A percentile compares a stretch with the other conserved stretches of the same genome.
These are phyloP conservation scores for Magnolia changhungtana DNA, from an alignment of 164 flowering plant genomes.

Conservation along the genomic window DNA sequence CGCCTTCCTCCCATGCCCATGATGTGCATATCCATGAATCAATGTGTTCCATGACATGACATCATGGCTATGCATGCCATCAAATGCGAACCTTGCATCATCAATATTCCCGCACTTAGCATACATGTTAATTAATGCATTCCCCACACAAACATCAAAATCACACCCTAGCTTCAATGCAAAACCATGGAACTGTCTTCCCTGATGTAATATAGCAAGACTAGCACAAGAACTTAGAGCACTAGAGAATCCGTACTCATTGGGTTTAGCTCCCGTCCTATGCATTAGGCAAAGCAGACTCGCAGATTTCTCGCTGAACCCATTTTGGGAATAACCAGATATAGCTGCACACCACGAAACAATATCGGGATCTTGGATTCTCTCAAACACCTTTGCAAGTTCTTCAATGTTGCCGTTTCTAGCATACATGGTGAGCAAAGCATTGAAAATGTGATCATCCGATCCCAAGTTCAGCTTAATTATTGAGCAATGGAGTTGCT, in stretches of 20 bases:
- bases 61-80: conserved; percentile 14
- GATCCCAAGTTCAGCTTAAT: conserved; percentile 15
- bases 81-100: conserved; percentile 17
- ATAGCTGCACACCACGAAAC: conserved; percentile 23
- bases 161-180: conserved; percentile 19
- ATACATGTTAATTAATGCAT: conserved; percentile 21
- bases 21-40: conserved; percentile 25
- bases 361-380: conserved; percentile 12
- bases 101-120: conserved; percentile 17
- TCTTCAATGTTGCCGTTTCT: conserved; percentile 16
- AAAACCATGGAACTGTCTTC: conserved; percentile 15
- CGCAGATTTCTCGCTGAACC: conserved; percentile 11
- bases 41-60: conserved; percentile 21
- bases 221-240: conserved; percentile 19
- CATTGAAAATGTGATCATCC: conserved; percentile 12
- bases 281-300: conserved; percentile 19
- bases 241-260: conserved; percentile 19
- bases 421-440: conserved; percentile 24
- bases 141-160: conserved; percentile 17
- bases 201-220: conserved; percentile 14
- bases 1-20: conserved; percentile 17
- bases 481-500: conserved; percentile 16
- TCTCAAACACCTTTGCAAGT: conserved; percentile 9
- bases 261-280: conserved; percentile 13
- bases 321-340: conserved; percentile 21